These are phyloP conservation scores for Penicillium robsamsonii DNA, from an alignment of 495 filamentous ascomycete genomes.

Conservation along the genomic window DNA sequence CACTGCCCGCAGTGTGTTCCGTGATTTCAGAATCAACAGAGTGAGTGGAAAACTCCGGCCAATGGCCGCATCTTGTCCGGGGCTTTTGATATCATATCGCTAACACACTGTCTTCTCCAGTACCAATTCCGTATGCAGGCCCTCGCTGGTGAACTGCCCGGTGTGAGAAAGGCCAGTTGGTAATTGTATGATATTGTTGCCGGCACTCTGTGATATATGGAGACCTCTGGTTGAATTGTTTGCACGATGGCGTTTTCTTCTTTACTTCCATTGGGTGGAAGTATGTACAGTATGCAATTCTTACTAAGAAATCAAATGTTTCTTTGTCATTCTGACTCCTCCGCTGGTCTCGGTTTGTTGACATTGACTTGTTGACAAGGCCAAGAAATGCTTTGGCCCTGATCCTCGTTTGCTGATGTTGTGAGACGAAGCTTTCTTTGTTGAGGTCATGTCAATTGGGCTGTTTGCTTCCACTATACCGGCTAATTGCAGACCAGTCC, in stretches of 20 bases:
- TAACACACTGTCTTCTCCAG: slow-evolving; percentile 48
- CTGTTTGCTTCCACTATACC: neutral
- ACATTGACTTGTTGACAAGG: neutral
- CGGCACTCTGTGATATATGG: slow-evolving; percentile 11
- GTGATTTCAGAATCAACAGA: slow-evolving; percentile 85
- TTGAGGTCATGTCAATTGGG: neutral
- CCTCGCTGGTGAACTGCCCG: slow-evolving; percentile 80
- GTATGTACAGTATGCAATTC: slow-evolving; percentile 37
- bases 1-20: slow-evolving; percentile 77
- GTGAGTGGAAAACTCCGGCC: slow-evolving; percentile 53
- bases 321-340: neutral
- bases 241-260: slow-evolving; percentile 34
- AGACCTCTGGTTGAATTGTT: slow-evolving; percentile 23
- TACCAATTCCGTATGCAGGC: slow-evolving; percentile 91
- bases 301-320: neutral
- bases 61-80: neutral
- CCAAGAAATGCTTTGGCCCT: neutral
- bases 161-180: slow-evolving; percentile 96
- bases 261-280: slow-evolving; percentile 24
- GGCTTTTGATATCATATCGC: slow-evolving; percentile 3
- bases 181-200: slow-evolving; percentile 34
- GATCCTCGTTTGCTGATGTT: neutral
- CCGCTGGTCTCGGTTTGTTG: neutral
- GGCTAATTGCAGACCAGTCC: neutral
- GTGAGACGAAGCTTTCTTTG: neutral